phyloP scores from a whole-genome alignment of 495 filamentous ascomycete species.

The Hyaloscypha finlandica region DNA sequence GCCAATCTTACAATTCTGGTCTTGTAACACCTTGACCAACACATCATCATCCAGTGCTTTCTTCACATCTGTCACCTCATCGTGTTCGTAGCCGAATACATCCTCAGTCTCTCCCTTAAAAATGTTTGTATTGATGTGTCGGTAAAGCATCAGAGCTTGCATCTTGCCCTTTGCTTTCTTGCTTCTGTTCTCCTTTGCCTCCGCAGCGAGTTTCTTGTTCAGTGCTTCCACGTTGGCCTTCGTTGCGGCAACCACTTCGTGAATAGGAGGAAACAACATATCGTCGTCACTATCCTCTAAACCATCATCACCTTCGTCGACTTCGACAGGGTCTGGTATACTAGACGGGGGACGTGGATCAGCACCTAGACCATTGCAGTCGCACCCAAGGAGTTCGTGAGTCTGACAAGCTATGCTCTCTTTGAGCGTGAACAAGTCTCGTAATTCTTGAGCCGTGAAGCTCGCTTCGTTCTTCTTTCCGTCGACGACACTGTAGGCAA shows the following conservation, averaged over 20 bases:
- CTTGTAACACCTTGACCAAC: conserved; percentile 59
- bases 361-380: conserved; percentile 54
- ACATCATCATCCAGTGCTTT: conserved; percentile 61
- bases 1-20: conserved; percentile 59
- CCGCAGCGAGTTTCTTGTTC: conserved; percentile 49
- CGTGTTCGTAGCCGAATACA: conserved; percentile 34
- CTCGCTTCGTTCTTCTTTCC: conserved; percentile 58
- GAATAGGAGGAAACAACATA: conserved; percentile 39
- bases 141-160: conserved; percentile 65
- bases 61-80: conserved; percentile 44
- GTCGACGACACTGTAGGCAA: conserved; percentile 44
- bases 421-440: conserved; percentile 72
- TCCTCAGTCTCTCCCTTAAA: conserved; percentile 34
- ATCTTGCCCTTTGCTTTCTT: conserved; percentile 48
- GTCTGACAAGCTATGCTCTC: conserved; percentile 61
- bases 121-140: conserved; percentile 61
- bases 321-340: conserved; percentile 18
- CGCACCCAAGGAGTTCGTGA: conserved; percentile 70
- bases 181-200: conserved; percentile 30
- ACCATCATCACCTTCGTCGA: conserved; percentile 33
- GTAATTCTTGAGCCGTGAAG: conserved; percentile 70
- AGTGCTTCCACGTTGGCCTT: conserved; percentile 64
- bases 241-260: conserved; percentile 52
- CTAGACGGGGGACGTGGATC: conserved; percentile 24
- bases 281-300: conserved; percentile 40